Evolutionary conservation across 257 asterid genomes (phyloP).

Genomic region (Penstemon davidsonii): DNA sequence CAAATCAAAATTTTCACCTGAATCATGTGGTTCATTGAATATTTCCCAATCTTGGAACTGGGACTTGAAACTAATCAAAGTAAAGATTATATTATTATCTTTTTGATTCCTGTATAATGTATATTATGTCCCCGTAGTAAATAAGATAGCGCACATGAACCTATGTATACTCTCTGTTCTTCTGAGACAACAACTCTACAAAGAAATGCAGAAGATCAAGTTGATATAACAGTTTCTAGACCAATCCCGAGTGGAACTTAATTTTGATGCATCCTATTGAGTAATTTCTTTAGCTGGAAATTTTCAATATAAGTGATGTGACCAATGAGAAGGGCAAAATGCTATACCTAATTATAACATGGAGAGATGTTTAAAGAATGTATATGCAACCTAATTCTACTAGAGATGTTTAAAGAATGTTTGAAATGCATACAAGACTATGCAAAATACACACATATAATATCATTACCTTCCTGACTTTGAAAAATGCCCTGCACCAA

Average conservation of each 20-base stretch:
- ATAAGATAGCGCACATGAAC: no score
- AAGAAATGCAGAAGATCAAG: no score
- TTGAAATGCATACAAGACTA: background rate
- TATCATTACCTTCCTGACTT: slow-evolving; percentile 84
- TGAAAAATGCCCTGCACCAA: slow-evolving; percentile 95
- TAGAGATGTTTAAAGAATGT: background rate
- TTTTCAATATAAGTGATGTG: background rate
- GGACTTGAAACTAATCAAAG: no score
- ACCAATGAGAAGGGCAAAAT: background rate
- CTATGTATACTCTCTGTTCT: no score
- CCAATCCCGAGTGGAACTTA: background rate
- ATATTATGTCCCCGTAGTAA: no score
- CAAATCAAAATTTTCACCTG: no score
- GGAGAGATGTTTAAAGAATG: background rate
- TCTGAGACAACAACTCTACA: no score
- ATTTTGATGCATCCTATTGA: background rate
- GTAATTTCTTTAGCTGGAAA: background rate
- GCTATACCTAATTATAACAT: background rate
- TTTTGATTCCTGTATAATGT: no score
- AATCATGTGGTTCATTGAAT: no score
- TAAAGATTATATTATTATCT: no score
- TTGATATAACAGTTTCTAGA: no score
- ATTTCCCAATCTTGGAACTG: no score
- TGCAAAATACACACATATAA: slow-evolving; percentile 18
- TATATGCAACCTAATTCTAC: background rate